phyloP scores from a whole-genome alignment of 805 yeast genomes.

The Starmerella bacillaris region DNA sequence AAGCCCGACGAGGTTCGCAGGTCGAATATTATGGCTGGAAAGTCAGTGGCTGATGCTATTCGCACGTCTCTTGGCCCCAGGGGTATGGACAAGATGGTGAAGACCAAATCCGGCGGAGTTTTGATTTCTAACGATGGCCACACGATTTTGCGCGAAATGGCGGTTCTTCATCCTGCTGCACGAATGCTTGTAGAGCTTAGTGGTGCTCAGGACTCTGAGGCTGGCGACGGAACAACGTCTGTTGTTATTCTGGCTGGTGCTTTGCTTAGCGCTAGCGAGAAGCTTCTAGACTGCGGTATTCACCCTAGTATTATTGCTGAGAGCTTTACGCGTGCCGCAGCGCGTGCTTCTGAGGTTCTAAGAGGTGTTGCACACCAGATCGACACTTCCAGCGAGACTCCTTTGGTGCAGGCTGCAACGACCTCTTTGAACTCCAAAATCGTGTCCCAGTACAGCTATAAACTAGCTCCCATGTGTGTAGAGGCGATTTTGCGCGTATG shows the following conservation, averaged over 20 bases:
- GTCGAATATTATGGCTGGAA: constrained; percentile 76
- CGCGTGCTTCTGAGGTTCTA: constrained; percentile 61
- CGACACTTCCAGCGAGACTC: constrained; percentile 62
- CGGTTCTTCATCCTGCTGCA: constrained; percentile 96
- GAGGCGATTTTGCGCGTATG: constrained; percentile 74
- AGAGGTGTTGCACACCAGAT: constrained; percentile 72
- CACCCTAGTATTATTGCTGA: constrained; percentile 94
- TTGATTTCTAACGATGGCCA: constrained; percentile 97
- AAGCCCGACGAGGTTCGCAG: constrained; percentile 89
- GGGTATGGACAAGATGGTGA: constrained; percentile 97
- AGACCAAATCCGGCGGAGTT: constrained; percentile 79
- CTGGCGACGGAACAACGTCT: constrained; percentile 99
- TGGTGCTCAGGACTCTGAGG: constrained; percentile 96
- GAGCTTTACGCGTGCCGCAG: constrained; percentile 76
- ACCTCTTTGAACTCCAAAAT: constrained; percentile 90
- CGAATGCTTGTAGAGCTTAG: constrained; percentile 94
- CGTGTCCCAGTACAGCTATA: constrained; percentile 75
- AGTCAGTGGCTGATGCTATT: constrained; percentile 89
- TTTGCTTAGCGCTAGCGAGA: constrained; percentile 84
- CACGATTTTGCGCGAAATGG: constrained; percentile 92
- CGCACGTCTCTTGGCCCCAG: constrained; percentile 94
- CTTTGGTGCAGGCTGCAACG: constrained; percentile 76
- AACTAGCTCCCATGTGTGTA: constrained; percentile 84
- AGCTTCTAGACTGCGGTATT: constrained; percentile 65
- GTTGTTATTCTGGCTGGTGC: constrained; percentile 95